Conservation (phyloP, 352 stramenopile species). For the Lagenidium giganteum region DNA sequence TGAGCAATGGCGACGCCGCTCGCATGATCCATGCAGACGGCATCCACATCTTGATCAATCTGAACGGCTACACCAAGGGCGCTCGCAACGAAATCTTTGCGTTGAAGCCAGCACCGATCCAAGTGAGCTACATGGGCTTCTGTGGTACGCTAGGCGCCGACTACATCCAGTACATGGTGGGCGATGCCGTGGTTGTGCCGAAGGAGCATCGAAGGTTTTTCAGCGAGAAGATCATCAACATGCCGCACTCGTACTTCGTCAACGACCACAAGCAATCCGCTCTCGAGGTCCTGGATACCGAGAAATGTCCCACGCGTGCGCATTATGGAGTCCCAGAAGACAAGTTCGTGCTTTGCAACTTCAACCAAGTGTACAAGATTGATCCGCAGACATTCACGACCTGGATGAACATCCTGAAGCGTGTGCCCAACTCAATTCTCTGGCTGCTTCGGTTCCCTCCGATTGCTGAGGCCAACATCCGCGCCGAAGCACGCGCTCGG, state of each 20-base stretch:
- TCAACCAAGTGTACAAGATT: slow-evolving; percentile 96
- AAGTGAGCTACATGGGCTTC: slow-evolving; percentile 90
- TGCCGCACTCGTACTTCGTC: slow-evolving; percentile 92
- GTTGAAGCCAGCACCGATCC: slow-evolving; percentile 84
- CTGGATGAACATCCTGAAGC: slow-evolving; percentile 93
- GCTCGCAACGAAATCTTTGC: slow-evolving; percentile 92
- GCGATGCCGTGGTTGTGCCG: slow-evolving; percentile 78
- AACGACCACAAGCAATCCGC: slow-evolving; percentile 91
- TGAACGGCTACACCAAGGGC: slow-evolving; percentile 93
- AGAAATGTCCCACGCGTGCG: slow-evolving; percentile 67
- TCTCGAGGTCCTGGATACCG: slow-evolving; percentile 69
- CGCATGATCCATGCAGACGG: slow-evolving; percentile 78
- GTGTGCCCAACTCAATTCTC: slow-evolving; percentile 87
- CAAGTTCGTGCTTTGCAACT: slow-evolving; percentile 94
- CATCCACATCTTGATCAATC: slow-evolving; percentile 90
- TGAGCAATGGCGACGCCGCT: slow-evolving; percentile 64
- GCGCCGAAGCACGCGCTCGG: slow-evolving; percentile 63
- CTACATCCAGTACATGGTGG: slow-evolving; percentile 93
- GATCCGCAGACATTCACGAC: slow-evolving; percentile 86
- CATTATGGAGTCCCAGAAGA: slow-evolving; percentile 90
- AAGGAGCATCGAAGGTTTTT: slow-evolving; percentile 60
- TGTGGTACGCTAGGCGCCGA: slow-evolving; percentile 87
- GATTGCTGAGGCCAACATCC: slow-evolving; percentile 82
- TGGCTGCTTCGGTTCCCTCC: slow-evolving; percentile 88
- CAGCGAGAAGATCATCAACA: slow-evolving; percentile 87